These are phyloP conservation scores for Naganishia liquefaciens DNA, from an alignment of 1,284 basidiomycete genomes.

Conservation along the genomic window DNA sequence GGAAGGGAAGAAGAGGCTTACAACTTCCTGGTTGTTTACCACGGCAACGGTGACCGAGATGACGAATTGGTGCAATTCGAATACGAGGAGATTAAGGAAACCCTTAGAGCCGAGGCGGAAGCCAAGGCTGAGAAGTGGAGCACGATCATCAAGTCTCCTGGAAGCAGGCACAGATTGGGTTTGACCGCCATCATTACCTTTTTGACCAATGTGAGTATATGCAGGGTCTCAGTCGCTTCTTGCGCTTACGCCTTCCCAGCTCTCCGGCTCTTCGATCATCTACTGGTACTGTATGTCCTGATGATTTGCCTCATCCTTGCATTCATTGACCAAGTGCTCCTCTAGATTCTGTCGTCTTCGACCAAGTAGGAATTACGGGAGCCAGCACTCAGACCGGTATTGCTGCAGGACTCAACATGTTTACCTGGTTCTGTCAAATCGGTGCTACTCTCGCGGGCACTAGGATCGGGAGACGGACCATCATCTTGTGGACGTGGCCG, in stretches of 20 bases:
- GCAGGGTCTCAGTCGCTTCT: not conserved
- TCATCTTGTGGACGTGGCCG: slow-evolving; percentile 52
- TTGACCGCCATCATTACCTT: slow-evolving; percentile 52
- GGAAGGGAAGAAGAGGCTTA: slow-evolving; percentile 46
- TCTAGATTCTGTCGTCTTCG: slow-evolving; percentile 47
- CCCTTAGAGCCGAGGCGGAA: slow-evolving; percentile 62
- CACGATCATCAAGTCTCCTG: slow-evolving; percentile 42
- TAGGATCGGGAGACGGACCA: slow-evolving; percentile 46
- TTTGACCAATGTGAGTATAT: slow-evolving; percentile 41
- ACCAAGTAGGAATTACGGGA: slow-evolving; percentile 52
- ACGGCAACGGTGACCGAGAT: slow-evolving; percentile 41
- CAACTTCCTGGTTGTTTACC: slow-evolving; percentile 44
- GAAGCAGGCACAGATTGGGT: slow-evolving; percentile 48
- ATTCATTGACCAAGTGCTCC: not conserved
- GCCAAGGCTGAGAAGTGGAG: slow-evolving; percentile 52
- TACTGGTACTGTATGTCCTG: slow-evolving; percentile 50
- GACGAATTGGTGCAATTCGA: slow-evolving; percentile 58
- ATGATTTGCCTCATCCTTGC: not conserved
- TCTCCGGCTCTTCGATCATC: slow-evolving; percentile 50
- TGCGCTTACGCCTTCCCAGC: slow-evolving; percentile 13
- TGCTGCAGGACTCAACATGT: slow-evolving; percentile 51
- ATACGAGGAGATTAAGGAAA: slow-evolving; percentile 62
- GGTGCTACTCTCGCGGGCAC: slow-evolving; percentile 45
- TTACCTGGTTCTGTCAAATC: slow-evolving; percentile 52
- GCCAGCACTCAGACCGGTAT: slow-evolving; percentile 53